A percentile compares a stretch with the other conserved stretches of the same genome.
phyloP scores from a whole-genome alignment of 495 filamentous ascomycete genomes.

The Pseudoneurospora amorphoporcata region DNA sequence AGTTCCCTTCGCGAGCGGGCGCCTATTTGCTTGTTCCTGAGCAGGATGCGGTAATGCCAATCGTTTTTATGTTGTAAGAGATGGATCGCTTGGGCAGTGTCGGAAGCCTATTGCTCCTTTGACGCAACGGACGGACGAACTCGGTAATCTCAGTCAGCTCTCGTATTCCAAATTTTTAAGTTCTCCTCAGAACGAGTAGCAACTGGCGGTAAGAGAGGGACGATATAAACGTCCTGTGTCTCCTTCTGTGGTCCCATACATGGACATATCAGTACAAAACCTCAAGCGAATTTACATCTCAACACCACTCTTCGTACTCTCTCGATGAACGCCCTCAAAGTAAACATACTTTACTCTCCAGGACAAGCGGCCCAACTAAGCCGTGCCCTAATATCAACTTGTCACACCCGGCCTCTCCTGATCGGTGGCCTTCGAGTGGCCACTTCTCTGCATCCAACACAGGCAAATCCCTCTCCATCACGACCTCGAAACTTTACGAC shows the following conservation, averaged over 20 bases:
- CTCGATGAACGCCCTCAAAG: conserved; percentile 20
- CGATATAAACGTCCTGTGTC: conserved; percentile 1
- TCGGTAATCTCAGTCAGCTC: background rate
- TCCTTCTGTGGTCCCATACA: background rate
- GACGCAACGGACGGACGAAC: background rate
- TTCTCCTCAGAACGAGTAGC: background rate
- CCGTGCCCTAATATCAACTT: conserved; percentile 16
- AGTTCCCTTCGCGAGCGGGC: background rate
- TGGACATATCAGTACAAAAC: background rate
- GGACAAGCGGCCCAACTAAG: conserved; percentile 26
- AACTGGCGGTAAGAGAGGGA: background rate
- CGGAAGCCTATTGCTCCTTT: background rate
- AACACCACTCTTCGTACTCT: background rate
- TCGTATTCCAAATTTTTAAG: background rate
- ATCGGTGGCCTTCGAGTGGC: conserved; percentile 16
- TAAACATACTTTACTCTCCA: conserved; percentile 23
- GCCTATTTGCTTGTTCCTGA: background rate
- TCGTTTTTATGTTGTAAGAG: background rate
- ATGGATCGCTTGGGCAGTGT: background rate
- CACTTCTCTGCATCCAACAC: background rate
- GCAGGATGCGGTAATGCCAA: background rate
- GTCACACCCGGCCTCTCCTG: conserved; percentile 3
- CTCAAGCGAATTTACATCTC: background rate
- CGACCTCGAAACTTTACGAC: conserved; percentile 30
- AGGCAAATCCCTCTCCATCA: background rate